Base-by-base conservation (phyloP, 192 early-diverging fungal species). In the Coemansia aciculifera region DNA sequence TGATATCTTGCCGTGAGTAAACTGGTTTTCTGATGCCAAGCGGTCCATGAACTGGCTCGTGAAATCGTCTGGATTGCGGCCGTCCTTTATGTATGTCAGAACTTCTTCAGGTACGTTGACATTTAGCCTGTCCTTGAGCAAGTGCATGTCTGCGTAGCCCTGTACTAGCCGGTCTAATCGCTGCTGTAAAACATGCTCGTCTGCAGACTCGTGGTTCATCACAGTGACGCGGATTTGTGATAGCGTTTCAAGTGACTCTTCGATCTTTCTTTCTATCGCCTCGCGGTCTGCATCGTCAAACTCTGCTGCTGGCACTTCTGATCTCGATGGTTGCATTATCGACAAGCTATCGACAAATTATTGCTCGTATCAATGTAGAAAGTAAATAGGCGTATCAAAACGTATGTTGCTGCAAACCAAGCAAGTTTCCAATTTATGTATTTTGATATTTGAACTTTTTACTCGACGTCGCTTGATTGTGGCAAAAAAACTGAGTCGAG, bases 21-120 rank as follows among this genome's bases (percentile, higher is more conserved):
- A 83, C 71, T 83, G 81, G 68, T 79, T 78, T 65, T 83, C 81
- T 11, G 76, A 73, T 5, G 77, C 77, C 17, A 83, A 67, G n/a
- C 77, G 72, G 61, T 83, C 81, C 57, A 71, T 73, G 42, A 83
- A 83, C 71, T 79, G 67, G 60, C 73, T 78, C n/a, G 81, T 83
- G 52, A 83, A 83, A 52, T 75, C 77, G 56, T 83, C 77, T 2
- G 81, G 81, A 36, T 83, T 83, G 11, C 77, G 68, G 9, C 73
- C 77, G 32, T 79, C 74, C 46, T 74, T 70, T 27, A 83, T 72
- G 48, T 70, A 72, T 8, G 65, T 63, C 51, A 83, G 63, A 6
- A 78, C 74, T 23, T 78, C 76, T 21, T 74, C 70, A 2, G 77
- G 75, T 2, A 83, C 59, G 48, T 71, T 82, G 62, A 75, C 68